phyloP scores from a whole-genome alignment of 2,329 filamentous ascomycete genomes.

The Fusarium subtropicale region DNA sequence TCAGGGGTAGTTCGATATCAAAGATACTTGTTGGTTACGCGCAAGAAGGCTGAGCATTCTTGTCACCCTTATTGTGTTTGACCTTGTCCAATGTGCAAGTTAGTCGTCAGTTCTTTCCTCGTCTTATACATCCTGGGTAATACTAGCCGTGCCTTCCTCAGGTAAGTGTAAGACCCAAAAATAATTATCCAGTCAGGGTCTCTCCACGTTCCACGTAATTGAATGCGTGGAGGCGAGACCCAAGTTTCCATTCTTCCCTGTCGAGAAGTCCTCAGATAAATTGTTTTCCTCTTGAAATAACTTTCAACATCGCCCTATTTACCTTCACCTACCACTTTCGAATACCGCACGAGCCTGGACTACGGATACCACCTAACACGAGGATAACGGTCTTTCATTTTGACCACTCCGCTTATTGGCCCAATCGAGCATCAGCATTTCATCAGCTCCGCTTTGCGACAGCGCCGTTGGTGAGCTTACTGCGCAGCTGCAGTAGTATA shows the following conservation, averaged over 20 bases:
- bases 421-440: conserved; percentile 13
- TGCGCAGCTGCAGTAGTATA: conserved; percentile 30
- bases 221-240: conserved; percentile 16
- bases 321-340: background rate
- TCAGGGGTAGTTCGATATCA: conserved; percentile 31
- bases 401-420: conserved; percentile 28
- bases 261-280: background rate
- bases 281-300: background rate
- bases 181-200: conserved; percentile 24
- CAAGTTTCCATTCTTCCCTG: background rate
- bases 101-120: conserved; percentile 12
- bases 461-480: conserved; percentile 33
- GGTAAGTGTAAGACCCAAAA: background rate
- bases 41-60: conserved; percentile 5
- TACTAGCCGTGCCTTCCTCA: conserved; percentile 29
- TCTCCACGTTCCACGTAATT: conserved; percentile 42
- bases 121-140: background rate
- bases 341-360: conserved; percentile 11
- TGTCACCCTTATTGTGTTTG: conserved; percentile 32
- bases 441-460: conserved; percentile 38
- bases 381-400: conserved; percentile 31
- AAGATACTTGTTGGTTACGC: conserved; percentile 21
- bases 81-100: conserved; percentile 25
- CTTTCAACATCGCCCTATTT: conserved; percentile 12
- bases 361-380: conserved; percentile 14